phyloP scores from a whole-genome alignment of 208 protist species.

The Wallacemonas collosoma region DNA sequence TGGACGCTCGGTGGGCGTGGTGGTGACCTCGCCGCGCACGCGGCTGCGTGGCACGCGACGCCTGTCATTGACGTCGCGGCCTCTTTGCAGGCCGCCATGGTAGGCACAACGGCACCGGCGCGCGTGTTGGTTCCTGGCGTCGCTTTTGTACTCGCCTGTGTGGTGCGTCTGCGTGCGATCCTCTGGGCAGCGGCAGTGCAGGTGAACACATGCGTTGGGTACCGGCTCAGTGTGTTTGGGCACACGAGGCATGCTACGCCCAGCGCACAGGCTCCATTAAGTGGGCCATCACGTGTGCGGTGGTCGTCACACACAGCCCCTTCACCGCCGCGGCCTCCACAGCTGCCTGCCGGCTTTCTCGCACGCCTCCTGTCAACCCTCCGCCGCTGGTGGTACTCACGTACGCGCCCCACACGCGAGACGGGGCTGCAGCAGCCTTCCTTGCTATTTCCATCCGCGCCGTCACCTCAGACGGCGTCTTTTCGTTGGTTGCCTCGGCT shows the following conservation, averaged over 20 bases:
- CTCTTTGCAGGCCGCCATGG: no score
- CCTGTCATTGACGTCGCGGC: neutral
- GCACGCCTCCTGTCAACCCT: neutral
- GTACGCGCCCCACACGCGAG: no score
- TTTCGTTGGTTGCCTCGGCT: no score
- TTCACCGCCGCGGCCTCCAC: neutral
- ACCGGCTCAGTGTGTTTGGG: no score
- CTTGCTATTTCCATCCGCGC: no score
- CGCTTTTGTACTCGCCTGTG: neutral
- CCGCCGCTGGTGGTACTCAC: neutral
- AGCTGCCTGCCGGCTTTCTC: neutral
- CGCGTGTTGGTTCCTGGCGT: neutral
- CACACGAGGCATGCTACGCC: no score
- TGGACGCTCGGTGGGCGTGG: neutral
- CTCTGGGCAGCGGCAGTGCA: neutral
- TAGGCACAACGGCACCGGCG: neutral
- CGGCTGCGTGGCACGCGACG: neutral
- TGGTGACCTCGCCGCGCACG: slow-evolving; percentile 2
- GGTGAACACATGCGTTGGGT: neutral
- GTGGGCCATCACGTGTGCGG: no score
- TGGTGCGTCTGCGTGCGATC: neutral
- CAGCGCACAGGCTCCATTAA: no score
- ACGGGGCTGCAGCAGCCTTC: no score
- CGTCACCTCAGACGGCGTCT: no score
- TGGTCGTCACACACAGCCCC: no score